Base-by-base conservation (phyloP, 1,139 yeast genomes). In the Taiozyma sp. region DNA sequence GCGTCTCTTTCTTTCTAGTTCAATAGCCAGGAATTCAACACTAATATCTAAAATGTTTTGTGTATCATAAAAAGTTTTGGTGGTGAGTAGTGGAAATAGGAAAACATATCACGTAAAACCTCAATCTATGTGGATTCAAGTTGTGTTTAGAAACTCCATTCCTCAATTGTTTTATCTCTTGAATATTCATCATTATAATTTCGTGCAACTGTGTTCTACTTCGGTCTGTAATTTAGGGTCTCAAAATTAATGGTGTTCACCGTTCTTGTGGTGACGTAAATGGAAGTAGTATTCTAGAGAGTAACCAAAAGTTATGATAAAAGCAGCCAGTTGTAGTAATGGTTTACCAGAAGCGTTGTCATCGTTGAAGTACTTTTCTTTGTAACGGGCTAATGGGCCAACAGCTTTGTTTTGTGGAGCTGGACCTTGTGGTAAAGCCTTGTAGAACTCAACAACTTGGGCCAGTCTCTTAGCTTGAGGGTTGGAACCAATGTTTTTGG, bases 401-500 rank as follows among this genome's bases (percentile, higher is more conserved):
- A 80, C 73, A 64, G 95, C 83, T 70, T 83, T 79, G 70, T 78
- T 75, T 58, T 83, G 76, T 58, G 92, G 84, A 56, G 96, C 95
- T 57, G 88, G 78, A 48, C 99, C 99, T 72, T 91, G 92, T 69
- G 99, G 99, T 67, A 93, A 83, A 65, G 91, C 85, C 79, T 92
- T 88, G 87, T 93, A 93, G 81, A 93, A 91, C 60, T 89, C 80
- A 64, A 93, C 97, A 65, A 93, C 96, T 71, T 89, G 89, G 64
- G 89, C 86, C 87, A 93, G 90, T 78, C 96, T 90, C 81, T 90
- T 90, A 65, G 98, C 97, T 67, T 92, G 87, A 66, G 97, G 97
- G 75, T 91, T 89, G 61, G 96, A 81, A 54, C 96, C 96, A 65
- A 93, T 78, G 87, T 90, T 91, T 88, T 84, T 81, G 52, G 96